Percentiles rank a stretch among this genome's conserved stretches.
phyloP scores from a whole-genome alignment of 306 rosid genomes.

The Lathyrus tuberosus region DNA sequence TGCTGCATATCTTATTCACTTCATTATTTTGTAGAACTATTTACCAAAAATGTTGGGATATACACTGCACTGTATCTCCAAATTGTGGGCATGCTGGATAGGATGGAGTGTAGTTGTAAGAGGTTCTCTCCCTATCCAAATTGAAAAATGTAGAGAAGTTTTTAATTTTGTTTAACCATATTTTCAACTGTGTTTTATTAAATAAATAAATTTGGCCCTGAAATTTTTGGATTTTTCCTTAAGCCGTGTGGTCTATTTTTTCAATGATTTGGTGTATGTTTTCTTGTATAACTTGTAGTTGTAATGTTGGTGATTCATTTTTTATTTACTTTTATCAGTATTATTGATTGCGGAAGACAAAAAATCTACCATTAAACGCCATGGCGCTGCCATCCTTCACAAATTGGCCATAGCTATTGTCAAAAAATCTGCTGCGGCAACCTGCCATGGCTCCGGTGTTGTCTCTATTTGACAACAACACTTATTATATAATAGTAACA shows the following conservation, averaged over 20 bases:
- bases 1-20: constrained; percentile 1
- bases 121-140: not conserved
- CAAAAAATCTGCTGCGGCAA: not conserved
- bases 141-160: not conserved
- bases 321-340: not conserved
- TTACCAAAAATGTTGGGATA: not conserved
- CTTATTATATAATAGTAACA: constrained; percentile 3
- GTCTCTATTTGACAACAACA: not conserved
- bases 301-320: not conserved
- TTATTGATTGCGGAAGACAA: not conserved
- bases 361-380: not conserved
- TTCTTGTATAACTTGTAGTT: not conserved
- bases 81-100: not conserved
- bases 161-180: not conserved
- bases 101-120: not conserved
- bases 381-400: not conserved
- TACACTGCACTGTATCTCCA: not conserved
- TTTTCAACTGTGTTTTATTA: not conserved
- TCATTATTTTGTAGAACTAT: constrained; percentile 1
- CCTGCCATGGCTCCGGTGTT: not conserved
- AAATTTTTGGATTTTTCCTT: not conserved
- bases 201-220: not conserved
- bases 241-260: not conserved
- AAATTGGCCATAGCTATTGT: not conserved
- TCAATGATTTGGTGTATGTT: not conserved